These are phyloP conservation scores for Blastomyces emzantsi DNA, from an alignment of 2,329 filamentous ascomycete genomes.

Conservation along the genomic window DNA sequence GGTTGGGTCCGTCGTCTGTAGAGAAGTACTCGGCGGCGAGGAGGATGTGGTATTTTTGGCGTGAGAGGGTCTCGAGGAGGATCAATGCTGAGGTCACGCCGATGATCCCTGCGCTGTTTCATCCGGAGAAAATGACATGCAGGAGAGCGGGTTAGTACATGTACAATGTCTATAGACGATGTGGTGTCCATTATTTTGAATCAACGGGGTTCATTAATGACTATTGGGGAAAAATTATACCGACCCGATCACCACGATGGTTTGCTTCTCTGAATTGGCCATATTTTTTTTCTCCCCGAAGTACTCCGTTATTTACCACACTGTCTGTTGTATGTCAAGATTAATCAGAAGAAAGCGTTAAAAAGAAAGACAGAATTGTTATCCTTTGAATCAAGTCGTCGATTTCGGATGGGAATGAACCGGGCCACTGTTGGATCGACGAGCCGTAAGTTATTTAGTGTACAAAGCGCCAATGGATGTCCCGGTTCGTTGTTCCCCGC, in stretches of 20 bases:
- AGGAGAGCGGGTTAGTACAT: slow-evolving; percentile 1
- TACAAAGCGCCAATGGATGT: not conserved
- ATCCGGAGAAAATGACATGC: not conserved
- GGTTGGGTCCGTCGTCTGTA: slow-evolving; percentile 21
- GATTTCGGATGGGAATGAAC: too few relatives aligned
- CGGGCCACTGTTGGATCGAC: not conserved
- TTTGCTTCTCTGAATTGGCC: slow-evolving; percentile 15
- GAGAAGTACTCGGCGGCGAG: slow-evolving; percentile 37
- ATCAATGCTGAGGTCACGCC: slow-evolving; percentile 34
- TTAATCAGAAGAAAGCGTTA: not conserved
- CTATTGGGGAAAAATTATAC: slow-evolving; percentile 1
- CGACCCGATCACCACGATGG: slow-evolving; percentile 33
- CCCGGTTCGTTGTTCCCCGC: not conserved
- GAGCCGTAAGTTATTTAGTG: not conserved
- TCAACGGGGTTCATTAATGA: not conserved
- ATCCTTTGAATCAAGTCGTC: not conserved
- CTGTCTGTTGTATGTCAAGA: not conserved
- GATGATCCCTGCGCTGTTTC: slow-evolving; percentile 32
- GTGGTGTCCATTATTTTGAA: slow-evolving; percentile 10
- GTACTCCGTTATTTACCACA: not conserved
- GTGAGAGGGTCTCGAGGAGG: slow-evolving; percentile 21
- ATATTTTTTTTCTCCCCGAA: not conserved
- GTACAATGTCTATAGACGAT: not conserved
- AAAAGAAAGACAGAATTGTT: not conserved
- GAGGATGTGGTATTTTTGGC: slow-evolving; percentile 25